These are phyloP conservation scores for Mitragyna speciosa DNA, from an alignment of 257 asterid genomes.

Conservation along the genomic window DNA sequence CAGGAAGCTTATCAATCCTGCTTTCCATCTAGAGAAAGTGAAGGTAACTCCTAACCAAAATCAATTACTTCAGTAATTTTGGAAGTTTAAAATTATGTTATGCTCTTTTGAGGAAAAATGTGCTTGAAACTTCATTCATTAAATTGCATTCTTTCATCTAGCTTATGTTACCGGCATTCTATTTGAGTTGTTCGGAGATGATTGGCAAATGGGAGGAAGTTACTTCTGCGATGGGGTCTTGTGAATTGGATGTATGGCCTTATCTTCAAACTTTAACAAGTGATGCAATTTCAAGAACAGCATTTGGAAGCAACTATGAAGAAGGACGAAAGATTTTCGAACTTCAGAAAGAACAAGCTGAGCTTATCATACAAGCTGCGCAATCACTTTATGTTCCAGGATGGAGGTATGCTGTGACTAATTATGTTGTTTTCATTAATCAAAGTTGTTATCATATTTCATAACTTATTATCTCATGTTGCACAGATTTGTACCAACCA, in stretches of 20 bases:
- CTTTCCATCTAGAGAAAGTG: slow-evolving; percentile 28
- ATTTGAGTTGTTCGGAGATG: slow-evolving; percentile 19
- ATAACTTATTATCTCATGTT: not conserved
- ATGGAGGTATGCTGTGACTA: not conserved
- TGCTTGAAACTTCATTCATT: no score
- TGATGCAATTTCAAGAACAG: slow-evolving; percentile 34
- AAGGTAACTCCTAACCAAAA: slow-evolving; percentile 14
- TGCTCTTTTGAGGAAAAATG: no score
- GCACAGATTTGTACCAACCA: slow-evolving; percentile 19
- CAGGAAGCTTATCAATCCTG: slow-evolving; percentile 31
- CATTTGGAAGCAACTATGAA: slow-evolving; percentile 30
- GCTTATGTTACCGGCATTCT: slow-evolving; percentile 31
- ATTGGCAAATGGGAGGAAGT: slow-evolving; percentile 25
- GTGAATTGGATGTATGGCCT: slow-evolving; percentile 31
- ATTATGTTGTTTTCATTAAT: no score
- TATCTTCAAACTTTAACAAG: slow-evolving; percentile 24
- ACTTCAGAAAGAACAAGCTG: slow-evolving; percentile 25
- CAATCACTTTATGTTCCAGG: slow-evolving; percentile 22
- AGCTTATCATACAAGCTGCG: not conserved
- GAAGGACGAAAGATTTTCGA: slow-evolving; percentile 25
- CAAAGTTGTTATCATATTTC: not conserved
- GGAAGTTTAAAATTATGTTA: no score
- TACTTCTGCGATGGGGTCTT: slow-evolving; percentile 4
- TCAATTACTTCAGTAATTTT: no score
- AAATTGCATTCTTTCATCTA: not conserved